Conservation (phyloP, 164 flowering plant genomes). For the Stephania japonica region DNA sequence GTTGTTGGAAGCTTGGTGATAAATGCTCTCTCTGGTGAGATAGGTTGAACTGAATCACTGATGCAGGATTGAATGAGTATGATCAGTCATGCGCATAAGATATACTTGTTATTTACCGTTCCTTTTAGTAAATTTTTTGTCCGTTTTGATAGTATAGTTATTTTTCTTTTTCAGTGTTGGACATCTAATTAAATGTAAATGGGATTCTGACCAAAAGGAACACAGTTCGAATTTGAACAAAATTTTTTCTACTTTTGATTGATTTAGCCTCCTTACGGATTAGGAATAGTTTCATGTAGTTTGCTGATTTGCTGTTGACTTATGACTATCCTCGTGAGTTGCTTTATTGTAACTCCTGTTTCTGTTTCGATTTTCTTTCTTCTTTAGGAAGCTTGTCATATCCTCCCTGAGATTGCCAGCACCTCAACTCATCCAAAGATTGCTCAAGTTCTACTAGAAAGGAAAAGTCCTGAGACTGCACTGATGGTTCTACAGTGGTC, state of each 20-base stretch:
- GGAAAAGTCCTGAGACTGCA: conserved; percentile 78
- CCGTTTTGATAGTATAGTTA: too few relatives aligned
- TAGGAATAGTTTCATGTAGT: not conserved
- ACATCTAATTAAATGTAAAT: too few relatives aligned
- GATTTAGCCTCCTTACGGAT: not conserved
- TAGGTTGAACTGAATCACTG: not conserved
- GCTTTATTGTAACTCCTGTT: not conserved
- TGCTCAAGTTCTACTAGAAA: conserved; percentile 81
- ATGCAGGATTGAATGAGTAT: not conserved
- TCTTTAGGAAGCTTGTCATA: conserved; percentile 71
- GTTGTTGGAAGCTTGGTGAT: not conserved
- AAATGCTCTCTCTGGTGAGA: not conserved
- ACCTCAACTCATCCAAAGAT: conserved; percentile 84
- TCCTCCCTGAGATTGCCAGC: conserved; percentile 85
- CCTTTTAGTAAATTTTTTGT: too few relatives aligned
- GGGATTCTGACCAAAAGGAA: too few relatives aligned
- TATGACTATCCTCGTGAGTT: not conserved
- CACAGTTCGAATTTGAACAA: too few relatives aligned
- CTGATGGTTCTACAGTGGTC: conserved; percentile 89
- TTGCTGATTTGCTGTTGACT: not conserved
- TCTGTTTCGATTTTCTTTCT: not conserved
- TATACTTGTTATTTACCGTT: too few relatives aligned
- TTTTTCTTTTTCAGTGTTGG: too few relatives aligned
- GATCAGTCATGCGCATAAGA: too few relatives aligned
- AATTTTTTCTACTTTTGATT: not conserved